Evolutionary conservation across 163 green algal species (phyloP), one percentile per base, ranked within the genome.

Genomic region (Chloromonas sp.): DNA sequence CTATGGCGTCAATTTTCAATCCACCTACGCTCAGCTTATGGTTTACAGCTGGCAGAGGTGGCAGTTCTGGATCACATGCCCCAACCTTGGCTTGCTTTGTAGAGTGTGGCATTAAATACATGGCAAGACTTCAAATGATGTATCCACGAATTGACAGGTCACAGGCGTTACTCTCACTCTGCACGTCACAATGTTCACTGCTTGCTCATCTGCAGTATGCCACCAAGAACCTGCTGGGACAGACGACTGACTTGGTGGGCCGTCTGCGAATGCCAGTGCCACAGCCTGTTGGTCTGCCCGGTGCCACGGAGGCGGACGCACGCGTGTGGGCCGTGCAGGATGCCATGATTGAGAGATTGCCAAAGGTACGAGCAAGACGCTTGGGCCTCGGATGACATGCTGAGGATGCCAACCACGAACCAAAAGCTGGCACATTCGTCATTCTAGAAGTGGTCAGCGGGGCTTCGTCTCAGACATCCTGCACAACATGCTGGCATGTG

Each of bases 191-290:
- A 36, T 36, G 36, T 36, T 36, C 36, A 36, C 36, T 36, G 36
- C 36, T 36, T 36, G 36, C 36, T 36, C 36, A 36, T 80, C 66
- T 66, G 81, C 81, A 84, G 81, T 84, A 84, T 60, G 58, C 84
- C 3, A 91, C 91, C 58, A 93, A 94, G 86, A 82, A 91, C 76
- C 84, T 97, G 80, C 74, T 95, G 76, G 88, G 87, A 60, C 71
- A 85, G 5, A 83, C 90, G 60, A 80, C 82, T 0, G 15, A 60
- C 1, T 88, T 70, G 1, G 15, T 82, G 79, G 83, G n/a, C 15
- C 58, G 36, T 81, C 3, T 59, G 15, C 36, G 11, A 14, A 59
- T 14, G 11, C 36, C 36, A 36, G 76, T 62, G 78, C 78, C 78
- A 3, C 15, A n/a, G n/a, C 57, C 59, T 58, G 36, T 82, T 8